Conservation (phyloP, 2,329 filamentous ascomycete genomes). For the Lanzia echinophila region DNA sequence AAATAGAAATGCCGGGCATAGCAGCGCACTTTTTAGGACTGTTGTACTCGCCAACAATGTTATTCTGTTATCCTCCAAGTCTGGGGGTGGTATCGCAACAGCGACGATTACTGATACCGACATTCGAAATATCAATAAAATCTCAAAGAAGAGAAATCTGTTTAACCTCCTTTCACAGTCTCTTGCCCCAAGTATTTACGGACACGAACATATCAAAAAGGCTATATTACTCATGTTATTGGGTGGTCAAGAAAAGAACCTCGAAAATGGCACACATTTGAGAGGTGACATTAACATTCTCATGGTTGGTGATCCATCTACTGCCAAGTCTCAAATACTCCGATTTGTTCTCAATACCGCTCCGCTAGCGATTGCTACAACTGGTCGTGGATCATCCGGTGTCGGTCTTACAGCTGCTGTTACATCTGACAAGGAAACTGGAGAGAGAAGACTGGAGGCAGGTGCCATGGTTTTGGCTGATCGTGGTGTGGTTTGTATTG, state of each 20-base stretch:
- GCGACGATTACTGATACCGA: slow-evolving; percentile 92
- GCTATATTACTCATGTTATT: slow-evolving; percentile 92
- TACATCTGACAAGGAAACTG: slow-evolving; percentile 94
- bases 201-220: slow-evolving; percentile 96
- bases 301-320: slow-evolving; percentile 98
- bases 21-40: slow-evolving; percentile 91
- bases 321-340: slow-evolving; percentile 94
- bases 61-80: slow-evolving; percentile 90
- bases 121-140: slow-evolving; percentile 97
- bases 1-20: slow-evolving; percentile 85
- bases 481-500: slow-evolving; percentile 95
- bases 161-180: slow-evolving; percentile 92
- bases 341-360: slow-evolving; percentile 97
- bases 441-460: slow-evolving; percentile 87
- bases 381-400: slow-evolving; percentile 90
- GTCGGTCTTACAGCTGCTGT: slow-evolving; percentile 97
- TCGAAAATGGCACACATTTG: slow-evolving; percentile 95
- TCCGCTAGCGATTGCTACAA: slow-evolving; percentile 92
- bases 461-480: slow-evolving; percentile 99
- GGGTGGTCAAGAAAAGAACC: slow-evolving; percentile 95
- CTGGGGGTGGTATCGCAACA: slow-evolving; percentile 86
- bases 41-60: slow-evolving; percentile 91
- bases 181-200: slow-evolving; percentile 91
- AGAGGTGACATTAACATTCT: slow-evolving; percentile 98
- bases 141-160: slow-evolving; percentile 88